Conservation (phyloP, 164 flowering plant genomes). For the Amborella trichopoda region DNA sequence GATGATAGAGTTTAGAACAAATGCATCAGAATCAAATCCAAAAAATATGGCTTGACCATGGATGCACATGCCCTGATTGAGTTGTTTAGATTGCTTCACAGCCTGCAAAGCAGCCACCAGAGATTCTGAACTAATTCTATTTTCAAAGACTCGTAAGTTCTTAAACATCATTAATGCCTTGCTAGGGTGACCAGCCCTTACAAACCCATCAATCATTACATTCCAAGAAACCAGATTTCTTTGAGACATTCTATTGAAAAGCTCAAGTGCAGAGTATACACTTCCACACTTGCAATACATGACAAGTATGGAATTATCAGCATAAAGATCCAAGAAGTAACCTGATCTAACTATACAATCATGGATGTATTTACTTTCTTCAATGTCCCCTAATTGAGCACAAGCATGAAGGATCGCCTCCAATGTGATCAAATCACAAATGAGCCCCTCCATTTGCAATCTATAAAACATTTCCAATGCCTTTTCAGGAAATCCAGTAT, state of each 20-base stretch:
- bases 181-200: neutral
- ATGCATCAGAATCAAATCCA: constrained; percentile 3
- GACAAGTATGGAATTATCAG: constrained; percentile 4
- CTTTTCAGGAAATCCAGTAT: constrained; percentile 3
- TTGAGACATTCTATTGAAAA: constrained; percentile 2
- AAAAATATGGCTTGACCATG: constrained; percentile 3
- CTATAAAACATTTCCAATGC: constrained; percentile 1
- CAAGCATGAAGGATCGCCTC: constrained; percentile 8
- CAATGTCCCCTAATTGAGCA: constrained; percentile 4
- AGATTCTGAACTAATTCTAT: constrained; percentile 1
- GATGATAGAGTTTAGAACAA: constrained; percentile 6
- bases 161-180: constrained; percentile 4
- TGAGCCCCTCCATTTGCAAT: constrained; percentile 5
- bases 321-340: constrained; percentile 1
- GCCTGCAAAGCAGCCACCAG: constrained; percentile 3
- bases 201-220: constrained; percentile 5
- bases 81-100: constrained; percentile 1
- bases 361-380: constrained; percentile 4
- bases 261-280: neutral
- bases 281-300: constrained; percentile 8
- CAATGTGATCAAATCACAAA: constrained; percentile 5
- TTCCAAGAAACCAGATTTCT: constrained; percentile 8
- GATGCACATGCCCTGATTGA: constrained; percentile 7
- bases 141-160: neutral
- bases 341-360: constrained; percentile 1